Evolutionary conservation across 306 rosid genomes (phyloP).

Genomic region (Dryas octopetala): DNA sequence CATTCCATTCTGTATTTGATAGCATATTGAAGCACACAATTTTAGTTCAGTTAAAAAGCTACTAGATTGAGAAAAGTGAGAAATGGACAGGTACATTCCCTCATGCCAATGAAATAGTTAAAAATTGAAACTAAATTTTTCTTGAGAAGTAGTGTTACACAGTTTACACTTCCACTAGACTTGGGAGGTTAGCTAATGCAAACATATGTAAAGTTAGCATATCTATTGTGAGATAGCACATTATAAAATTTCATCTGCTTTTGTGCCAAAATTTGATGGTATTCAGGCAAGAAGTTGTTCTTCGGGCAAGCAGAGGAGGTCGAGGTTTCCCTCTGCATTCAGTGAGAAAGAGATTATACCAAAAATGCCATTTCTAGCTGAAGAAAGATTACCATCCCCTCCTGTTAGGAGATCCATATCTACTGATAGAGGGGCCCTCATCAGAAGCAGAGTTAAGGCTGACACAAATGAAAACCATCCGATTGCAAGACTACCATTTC

Average conservation of each 20-base stretch:
- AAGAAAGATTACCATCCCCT: constrained; percentile 92
- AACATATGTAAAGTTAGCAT: neutral
- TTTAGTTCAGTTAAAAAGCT: neutral
- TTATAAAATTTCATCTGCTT: neutral
- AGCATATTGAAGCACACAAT: neutral
- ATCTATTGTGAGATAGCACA: neutral
- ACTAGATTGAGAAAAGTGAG: constrained; percentile 1
- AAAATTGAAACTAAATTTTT: neutral
- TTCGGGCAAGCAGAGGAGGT: constrained; percentile 82
- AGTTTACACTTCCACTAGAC: neutral
- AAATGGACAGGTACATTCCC: neutral
- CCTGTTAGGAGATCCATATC: constrained; percentile 83
- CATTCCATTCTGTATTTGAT: neutral
- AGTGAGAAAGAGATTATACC: constrained; percentile 59
- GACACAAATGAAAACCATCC: constrained; percentile 65
- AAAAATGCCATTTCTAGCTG: constrained; percentile 53
- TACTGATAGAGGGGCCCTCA: constrained; percentile 74
- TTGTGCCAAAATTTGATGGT: neutral
- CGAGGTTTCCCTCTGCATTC: constrained; percentile 65
- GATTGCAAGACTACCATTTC: constrained; percentile 49
- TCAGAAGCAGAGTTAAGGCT: constrained; percentile 53
- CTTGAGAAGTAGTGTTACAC: neutral
- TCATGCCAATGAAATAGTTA: constrained; percentile 3
- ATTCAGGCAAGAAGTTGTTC: constrained; percentile 84
- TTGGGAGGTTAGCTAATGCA: neutral